Conservation (phyloP, 148 eudicot species). For the Fagopyrum tataricum region DNA sequence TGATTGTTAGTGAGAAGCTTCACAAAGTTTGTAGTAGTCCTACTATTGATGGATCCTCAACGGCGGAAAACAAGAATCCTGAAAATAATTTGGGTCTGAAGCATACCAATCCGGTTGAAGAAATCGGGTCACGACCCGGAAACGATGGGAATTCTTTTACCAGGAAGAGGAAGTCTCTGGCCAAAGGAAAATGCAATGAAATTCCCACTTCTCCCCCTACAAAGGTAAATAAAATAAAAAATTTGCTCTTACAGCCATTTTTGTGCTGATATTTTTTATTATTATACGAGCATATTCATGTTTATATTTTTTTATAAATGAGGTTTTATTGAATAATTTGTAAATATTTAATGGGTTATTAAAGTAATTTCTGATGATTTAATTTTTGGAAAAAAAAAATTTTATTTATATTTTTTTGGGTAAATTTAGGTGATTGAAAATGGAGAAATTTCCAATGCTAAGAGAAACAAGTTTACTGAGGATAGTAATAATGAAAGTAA, state of each 20-base stretch:
- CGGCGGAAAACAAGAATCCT: background rate
- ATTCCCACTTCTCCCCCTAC: conserved; percentile 14
- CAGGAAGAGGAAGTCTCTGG: conserved; percentile 56
- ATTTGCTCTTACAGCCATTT: too few species aligned
- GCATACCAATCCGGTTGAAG: conserved; percentile 32
- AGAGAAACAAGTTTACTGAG: conserved; percentile 22
- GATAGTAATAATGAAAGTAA: conserved; percentile 4
- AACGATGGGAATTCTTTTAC: conserved; percentile 22
- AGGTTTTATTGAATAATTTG: background rate
- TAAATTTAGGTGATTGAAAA: background rate
- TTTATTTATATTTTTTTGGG: too few species aligned
- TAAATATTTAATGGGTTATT: background rate
- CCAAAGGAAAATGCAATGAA: conserved; percentile 52
- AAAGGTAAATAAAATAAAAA: conserved; percentile 17
- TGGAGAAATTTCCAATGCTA: conserved; percentile 9
- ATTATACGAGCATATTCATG: background rate
- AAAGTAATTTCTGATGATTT: background rate
- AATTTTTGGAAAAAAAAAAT: too few species aligned
- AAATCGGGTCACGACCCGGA: conserved; percentile 28
- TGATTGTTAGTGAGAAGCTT: background rate
- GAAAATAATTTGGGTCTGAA: conserved; percentile 53
- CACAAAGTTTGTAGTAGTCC: conserved; percentile 2
- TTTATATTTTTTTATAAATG: background rate
- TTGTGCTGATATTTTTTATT: background rate
- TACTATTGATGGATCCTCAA: background rate